These are phyloP conservation scores for Vanrija humicola DNA, from an alignment of 1,284 basidiomycete genomes.

Conservation along the genomic window DNA sequence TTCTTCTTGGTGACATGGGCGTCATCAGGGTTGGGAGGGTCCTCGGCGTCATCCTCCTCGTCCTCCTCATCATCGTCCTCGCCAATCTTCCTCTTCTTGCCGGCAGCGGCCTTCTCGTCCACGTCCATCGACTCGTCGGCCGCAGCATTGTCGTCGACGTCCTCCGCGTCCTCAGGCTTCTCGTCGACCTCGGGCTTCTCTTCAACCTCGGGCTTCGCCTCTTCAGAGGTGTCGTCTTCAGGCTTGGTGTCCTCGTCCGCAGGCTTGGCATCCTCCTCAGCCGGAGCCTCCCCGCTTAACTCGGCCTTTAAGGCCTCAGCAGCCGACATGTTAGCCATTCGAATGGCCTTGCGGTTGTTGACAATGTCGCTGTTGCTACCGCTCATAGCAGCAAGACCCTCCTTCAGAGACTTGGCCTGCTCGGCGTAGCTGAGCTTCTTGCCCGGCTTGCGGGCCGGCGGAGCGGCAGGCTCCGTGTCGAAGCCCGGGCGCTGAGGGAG, in stretches of 20 bases:
- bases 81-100: slow-evolving; percentile 67
- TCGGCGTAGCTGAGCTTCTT: slow-evolving; percentile 27
- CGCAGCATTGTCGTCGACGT: slow-evolving; percentile 46
- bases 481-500: slow-evolving; percentile 59
- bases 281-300: slow-evolving; percentile 52
- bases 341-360: slow-evolving; percentile 77
- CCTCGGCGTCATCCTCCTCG: slow-evolving; percentile 49
- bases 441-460: slow-evolving; percentile 7
- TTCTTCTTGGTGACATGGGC: slow-evolving; percentile 51
- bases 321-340: slow-evolving; percentile 94
- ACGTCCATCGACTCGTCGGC: slow-evolving; percentile 13
- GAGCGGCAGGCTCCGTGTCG: slow-evolving; percentile 56
- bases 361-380: slow-evolving; percentile 81
- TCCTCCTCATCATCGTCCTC: slow-evolving; percentile 46
- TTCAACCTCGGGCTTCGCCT: slow-evolving; percentile 11
- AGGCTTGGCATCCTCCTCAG: slow-evolving; percentile 6
- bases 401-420: slow-evolving; percentile 49
- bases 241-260: slow-evolving; percentile 5
- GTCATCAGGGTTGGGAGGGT: slow-evolving; percentile 45
- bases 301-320: slow-evolving; percentile 91
- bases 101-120: slow-evolving; percentile 34
- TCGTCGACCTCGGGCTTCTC: slow-evolving; percentile 19
- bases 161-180: slow-evolving; percentile 15
- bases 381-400: slow-evolving; percentile 49
- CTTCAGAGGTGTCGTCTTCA: slow-evolving; percentile 10